These are phyloP conservation scores for Castanea crenata DNA, from an alignment of 306 rosid genomes.

Conservation along the genomic window DNA sequence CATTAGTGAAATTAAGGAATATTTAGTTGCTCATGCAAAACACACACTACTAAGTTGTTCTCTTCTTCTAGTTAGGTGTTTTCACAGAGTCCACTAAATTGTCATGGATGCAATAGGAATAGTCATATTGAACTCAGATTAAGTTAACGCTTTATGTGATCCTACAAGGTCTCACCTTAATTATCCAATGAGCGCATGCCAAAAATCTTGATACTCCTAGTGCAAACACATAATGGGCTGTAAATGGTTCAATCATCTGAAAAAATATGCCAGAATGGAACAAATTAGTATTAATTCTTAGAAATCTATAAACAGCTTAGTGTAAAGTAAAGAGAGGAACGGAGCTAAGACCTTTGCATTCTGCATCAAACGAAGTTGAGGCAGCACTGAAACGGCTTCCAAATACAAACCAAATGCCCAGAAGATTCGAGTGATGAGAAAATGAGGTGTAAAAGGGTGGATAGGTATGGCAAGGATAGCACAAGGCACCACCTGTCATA, in stretches of 20 bases:
- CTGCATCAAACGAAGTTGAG: constrained; percentile 75
- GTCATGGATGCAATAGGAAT: too few species aligned
- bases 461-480: constrained; percentile 43
- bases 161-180: constrained; percentile 40
- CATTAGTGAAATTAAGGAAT: too few species aligned
- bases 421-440: constrained; percentile 3
- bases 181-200: constrained; percentile 65
- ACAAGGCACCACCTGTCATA: constrained; percentile 50
- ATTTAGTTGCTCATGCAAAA: too few species aligned
- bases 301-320: background rate
- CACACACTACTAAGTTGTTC: too few species aligned
- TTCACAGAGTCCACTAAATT: too few species aligned
- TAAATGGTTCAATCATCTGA: constrained; percentile 81
- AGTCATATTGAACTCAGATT: background rate
- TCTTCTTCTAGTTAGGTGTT: too few species aligned
- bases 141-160: background rate
- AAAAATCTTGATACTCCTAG: constrained; percentile 81
- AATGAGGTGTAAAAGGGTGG: constrained; percentile 32
- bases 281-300: background rate
- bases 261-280: constrained; percentile 1
- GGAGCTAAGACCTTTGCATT: constrained; percentile 63
- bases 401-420: constrained; percentile 66
- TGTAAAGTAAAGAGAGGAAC: background rate
- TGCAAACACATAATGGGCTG: constrained; percentile 83
- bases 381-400: constrained; percentile 73